These are phyloP conservation scores for Arctostaphylos glauca DNA, from an alignment of 148 eudicot species.

Conservation along the genomic window DNA sequence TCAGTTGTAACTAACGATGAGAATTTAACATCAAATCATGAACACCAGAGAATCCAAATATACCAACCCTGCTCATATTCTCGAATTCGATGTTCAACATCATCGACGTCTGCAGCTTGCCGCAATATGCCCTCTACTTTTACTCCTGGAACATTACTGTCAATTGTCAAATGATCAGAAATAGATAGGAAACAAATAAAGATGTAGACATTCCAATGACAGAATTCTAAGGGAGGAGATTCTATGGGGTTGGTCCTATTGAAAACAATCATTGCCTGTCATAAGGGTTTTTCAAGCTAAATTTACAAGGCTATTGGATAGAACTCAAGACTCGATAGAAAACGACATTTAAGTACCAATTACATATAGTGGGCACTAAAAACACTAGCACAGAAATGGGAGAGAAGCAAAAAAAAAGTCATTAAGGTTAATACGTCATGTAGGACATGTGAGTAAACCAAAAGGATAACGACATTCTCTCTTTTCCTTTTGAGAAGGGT, in stretches of 20 bases:
- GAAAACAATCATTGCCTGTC: neutral
- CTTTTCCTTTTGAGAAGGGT: neutral
- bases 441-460: neutral
- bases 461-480: slow-evolving; percentile 6
- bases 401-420: neutral
- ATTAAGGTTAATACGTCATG: neutral
- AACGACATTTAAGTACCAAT: neutral
- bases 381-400: neutral
- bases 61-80: slow-evolving; percentile 88
- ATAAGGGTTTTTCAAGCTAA: neutral
- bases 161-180: slow-evolving; percentile 18
- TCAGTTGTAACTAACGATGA: neutral
- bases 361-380: neutral
- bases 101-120: slow-evolving; percentile 98
- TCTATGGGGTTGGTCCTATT: neutral
- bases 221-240: neutral
- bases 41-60: slow-evolving; percentile 11
- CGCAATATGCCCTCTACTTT: slow-evolving; percentile 89
- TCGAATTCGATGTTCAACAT: slow-evolving; percentile 77
- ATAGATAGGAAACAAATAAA: neutral
- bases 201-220: slow-evolving; percentile 1
- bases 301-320: neutral
- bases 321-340: neutral
- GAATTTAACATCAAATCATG: neutral
- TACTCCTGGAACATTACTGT: slow-evolving; percentile 49